phyloP scores from a whole-genome alignment of 495 filamentous ascomycete species.

The Neurospora sp. region DNA sequence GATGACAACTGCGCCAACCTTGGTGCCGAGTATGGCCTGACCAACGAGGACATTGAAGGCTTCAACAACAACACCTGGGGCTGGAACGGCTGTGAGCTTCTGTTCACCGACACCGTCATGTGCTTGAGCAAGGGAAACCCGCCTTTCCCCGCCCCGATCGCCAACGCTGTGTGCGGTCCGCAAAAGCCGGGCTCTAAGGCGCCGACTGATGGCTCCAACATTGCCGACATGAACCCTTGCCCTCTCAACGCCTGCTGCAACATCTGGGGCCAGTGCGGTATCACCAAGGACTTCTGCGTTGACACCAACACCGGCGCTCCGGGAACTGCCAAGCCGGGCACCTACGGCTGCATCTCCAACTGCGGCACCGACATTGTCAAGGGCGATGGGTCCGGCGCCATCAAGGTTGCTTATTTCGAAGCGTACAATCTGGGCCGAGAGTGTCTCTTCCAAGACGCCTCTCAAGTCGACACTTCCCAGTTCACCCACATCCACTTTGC shows the following conservation, averaged over 20 bases:
- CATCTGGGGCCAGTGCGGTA: constrained; percentile 37
- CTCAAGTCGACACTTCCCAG: constrained; percentile 4
- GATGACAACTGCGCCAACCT: constrained; percentile 30
- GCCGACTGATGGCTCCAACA: constrained; percentile 2
- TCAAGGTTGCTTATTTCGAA: constrained; percentile 24
- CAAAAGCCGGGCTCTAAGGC: neutral
- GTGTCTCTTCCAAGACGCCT: constrained; percentile 17
- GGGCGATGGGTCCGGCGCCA: constrained; percentile 1
- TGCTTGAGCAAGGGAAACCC: constrained; percentile 40
- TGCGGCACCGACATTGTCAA: constrained; percentile 25
- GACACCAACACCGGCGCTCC: constrained; percentile 23
- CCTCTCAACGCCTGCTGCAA: constrained; percentile 8
- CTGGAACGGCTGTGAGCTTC: constrained; percentile 37
- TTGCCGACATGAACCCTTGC: constrained; percentile 5
- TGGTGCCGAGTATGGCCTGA: constrained; percentile 21
- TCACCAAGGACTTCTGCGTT: constrained; percentile 33
- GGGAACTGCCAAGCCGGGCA: constrained; percentile 20
- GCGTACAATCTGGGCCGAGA: constrained; percentile 15
- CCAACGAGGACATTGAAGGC: constrained; percentile 21
- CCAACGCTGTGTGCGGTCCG: constrained; percentile 24
- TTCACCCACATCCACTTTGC: constrained; percentile 21
- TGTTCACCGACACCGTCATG: constrained; percentile 18
- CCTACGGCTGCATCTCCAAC: constrained; percentile 38
- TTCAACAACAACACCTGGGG: constrained; percentile 42
- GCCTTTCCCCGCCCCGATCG: constrained; percentile 32